Evolutionary conservation across 2,329 filamentous ascomycete genomes (phyloP), one percentile per base, ranked within the genome.

Genomic region (Aspergillus proliferans): DNA sequence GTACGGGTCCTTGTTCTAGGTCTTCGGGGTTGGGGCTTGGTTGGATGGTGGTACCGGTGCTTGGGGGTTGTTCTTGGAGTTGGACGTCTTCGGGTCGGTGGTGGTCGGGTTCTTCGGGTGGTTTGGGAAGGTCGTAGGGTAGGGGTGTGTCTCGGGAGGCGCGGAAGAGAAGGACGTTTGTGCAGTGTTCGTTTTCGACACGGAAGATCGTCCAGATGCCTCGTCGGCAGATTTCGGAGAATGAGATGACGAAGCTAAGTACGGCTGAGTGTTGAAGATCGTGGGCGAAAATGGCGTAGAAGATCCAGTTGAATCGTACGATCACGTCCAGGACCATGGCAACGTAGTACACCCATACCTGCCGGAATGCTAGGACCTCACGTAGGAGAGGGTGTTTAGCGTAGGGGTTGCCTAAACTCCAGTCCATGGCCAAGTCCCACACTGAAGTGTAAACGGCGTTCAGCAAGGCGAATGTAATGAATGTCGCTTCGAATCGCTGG

Each of bases 361-460:
- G 77, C 63, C 92, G 92, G 60, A 93, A 86, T 0, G 85, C 90
- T 0, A 93, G 78, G 7, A 87, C 85, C 50, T 92, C 82, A 6
- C 93, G 85, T 9, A 96, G 79, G 44, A 84, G 77, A 1, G 74
- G 79, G 56, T 87, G 76, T 9, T 81, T 79, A 0, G 87, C 81
- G 48, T 85, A 82, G 0, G 86, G 78, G 59, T 96, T 90, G 3
- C 92, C 79, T n/a, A 96, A 77, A 50, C 87, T 93, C 79, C 93
- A 97, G 68, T 98, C 93, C 87, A 97, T 96, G 55, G 89, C 83
- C 1, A 98, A 73, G 65, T 98, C 93, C 93, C 93, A 98, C 39
- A 95, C 79, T 8, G 85, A 89, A 58, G 81, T 85, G 68, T 96
- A 97, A 24, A 94, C 70, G 41, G 84, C 80, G 65, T 96, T 98